Evolutionary conservation across 352 stramenopile genomes (phyloP), one percentile per base, ranked within the genome.

Genomic region (Phytopythium cucurbitacearum): DNA sequence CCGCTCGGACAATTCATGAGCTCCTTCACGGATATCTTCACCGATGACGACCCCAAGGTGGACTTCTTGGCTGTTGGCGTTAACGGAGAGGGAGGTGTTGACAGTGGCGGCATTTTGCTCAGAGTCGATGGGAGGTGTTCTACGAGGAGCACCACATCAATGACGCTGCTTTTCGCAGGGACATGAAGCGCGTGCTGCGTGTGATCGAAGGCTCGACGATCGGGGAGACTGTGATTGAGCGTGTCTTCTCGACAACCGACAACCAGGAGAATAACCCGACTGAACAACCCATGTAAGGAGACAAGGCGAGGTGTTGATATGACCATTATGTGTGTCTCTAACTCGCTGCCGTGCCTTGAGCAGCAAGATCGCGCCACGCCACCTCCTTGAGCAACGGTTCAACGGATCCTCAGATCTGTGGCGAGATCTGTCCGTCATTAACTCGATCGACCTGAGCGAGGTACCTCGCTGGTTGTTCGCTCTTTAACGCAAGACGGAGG

Each of bases 41-140:
- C 82, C 16, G 56, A 75, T 28, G 60, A 80, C 1, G 73, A 91
- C 6, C 82, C 80, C 15, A 88, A 87, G 65, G 80, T 88, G 32
- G 15, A 7, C 16, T 5, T 40, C 40, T 6, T 32, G 28, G 34
- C 4, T 33, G 3, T 15, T 54, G 41, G 34, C 6, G 8, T 44
- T 11, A 7, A 28, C 5, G 5, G 33, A 40, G n/a, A 10, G 16
- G 2, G 1, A 21, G 12, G 28, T 3, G 33, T n/a, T 56, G 13
- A 48, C 37, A 10, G 5, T 16, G 7, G 40, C 40, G 40, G 40
- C 21, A 7, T 44, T 6, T 15, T 44, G 45, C 28, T n/a, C 53
- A 91, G 80, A 55, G 66, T 0, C 68, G 56, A 15, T 93, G 82
- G 82, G 70, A 84, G 3, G 64, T 57, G 2, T 69, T 93, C 48